Base-by-base conservation (phyloP, 805 yeast genomes). In the Scheffersomyces stipitis region DNA sequence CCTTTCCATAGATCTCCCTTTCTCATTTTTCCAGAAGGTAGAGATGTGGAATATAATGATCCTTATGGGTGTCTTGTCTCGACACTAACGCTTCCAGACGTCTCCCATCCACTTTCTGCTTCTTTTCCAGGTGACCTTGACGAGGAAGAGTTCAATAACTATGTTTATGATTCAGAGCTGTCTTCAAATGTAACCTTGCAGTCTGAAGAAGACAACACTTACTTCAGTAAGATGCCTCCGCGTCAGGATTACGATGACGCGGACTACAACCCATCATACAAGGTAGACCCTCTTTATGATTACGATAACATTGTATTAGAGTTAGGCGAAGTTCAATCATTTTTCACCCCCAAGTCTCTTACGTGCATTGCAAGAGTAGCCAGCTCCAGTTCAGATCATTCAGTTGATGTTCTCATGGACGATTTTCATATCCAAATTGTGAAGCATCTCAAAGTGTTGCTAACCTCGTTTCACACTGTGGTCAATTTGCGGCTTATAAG, bases 1-100 rank as follows among this genome's bases (percentile, higher is more conserved):
- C 88, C 96, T 0, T 88, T 79, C 44, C 93, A 87, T 47, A 63
- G 99, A 37, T 67, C 80, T 15, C 82, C 93, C 0, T 90, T 88
- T 54, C 58, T 91, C 18, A 56, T 91, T 6, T 73, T 75, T 3
- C 71, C 69, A 5, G 69, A 71, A 10, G 61, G 64, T 10, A 73
- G 81, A 36, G 74, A 72, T 33, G 56, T 62, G 0, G 48, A 48
- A 1, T 86, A 81, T 46, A 59, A 67, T n/a, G 66, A 67, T 4
- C 66, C 70, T 0, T 71, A 60, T 42, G 80, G 82, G 0, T 62
- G 76, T 4, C 73, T 84, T 6, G 57, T 68, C 15, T 81, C 89
- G 0, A 75, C 87, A 0, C 62, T 82, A 3, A 69, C 88, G 1
- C 51, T 85, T 3, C 90, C 95, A 0, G 70, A 73, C 37, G 75